Evolutionary conservation across 495 filamentous ascomycete genomes (phyloP), one percentile per base, ranked within the genome.

Genomic region (Xylaria sp.): DNA sequence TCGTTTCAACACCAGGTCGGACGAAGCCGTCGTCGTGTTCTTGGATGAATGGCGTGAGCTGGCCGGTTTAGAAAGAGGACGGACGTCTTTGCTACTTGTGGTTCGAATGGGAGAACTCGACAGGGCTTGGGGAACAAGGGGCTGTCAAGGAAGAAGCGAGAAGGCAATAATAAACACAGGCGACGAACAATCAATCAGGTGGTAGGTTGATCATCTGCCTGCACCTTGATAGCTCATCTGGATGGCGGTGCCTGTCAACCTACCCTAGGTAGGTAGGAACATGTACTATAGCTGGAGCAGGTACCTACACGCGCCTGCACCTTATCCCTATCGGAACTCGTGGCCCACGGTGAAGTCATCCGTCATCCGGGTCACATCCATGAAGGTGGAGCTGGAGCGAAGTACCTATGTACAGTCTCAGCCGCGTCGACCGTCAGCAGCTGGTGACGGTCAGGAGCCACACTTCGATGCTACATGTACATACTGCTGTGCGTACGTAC

Each of bases 301-400:
- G 35, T 46, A 46, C n/a, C n/a, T n/a, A n/a, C n/a, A n/a, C 57
- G 57, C 57, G 57, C 57, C 33, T 26, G 33, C 15, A 37, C 31
- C 57, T 59, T 59, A 59, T 59, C 57, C 31, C 24, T 59, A 59
- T 59, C 57, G 57, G 57, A 59, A 21, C 57, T 29, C 57, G 57
- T 59, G 57, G 12, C 19, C 19, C 57, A 59, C 33, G 33, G 57
- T 59, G 57, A 59, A 59, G 57, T 59, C 57, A 59, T 59, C 57
- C 24, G n/a, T n/a, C n/a, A n/a, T n/a, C n/a, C n/a, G n/a, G 57
- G 57, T 12, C 33, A 37, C 57, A n/a, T 6, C 26, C 31, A 37
- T 14, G 31, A 33, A 37, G 37, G 57, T 33, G 57, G 33, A 5
- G 17, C 15, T 31, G 17, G 24, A 5, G 52, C 31, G 26, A 57